A percentile compares a stretch with the other conserved stretches of the same genome.
phyloP scores from a whole-genome alignment of 441 rosid species.

The Raphanus hybrid region DNA sequence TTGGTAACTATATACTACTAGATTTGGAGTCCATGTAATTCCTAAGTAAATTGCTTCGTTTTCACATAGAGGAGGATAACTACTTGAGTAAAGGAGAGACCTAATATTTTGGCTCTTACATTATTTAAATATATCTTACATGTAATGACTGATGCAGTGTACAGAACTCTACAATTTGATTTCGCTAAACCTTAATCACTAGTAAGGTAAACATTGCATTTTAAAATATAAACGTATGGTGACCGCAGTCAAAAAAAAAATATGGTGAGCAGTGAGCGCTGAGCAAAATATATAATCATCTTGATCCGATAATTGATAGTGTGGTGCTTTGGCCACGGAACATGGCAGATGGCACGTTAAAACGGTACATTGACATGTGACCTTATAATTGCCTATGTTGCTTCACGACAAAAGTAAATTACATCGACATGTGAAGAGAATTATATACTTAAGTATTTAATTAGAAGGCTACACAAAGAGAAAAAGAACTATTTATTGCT shows the following conservation, averaged over 20 bases:
- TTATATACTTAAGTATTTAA: not conserved
- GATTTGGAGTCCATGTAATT: not conserved
- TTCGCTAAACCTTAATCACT: no score
- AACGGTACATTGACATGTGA: slow-evolving; percentile 39
- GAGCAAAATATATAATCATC: slow-evolving; percentile 2
- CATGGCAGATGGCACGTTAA: slow-evolving; percentile 38
- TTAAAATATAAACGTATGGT: not conserved
- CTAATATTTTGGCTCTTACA: not conserved
- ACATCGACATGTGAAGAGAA: not conserved
- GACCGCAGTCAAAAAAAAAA: no score
- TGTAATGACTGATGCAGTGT: not conserved
- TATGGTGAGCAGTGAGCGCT: no score
- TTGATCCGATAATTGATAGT: slow-evolving; percentile 13
- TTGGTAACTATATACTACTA: not conserved
- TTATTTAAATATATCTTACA: not conserved
- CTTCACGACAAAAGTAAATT: slow-evolving; percentile 33
- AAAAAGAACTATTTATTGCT: not conserved
- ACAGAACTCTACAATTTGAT: not conserved
- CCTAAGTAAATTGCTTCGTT: not conserved
- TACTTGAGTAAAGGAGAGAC: not conserved
- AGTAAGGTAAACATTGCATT: no score
- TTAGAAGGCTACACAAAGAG: no score
- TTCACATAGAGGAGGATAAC: not conserved
- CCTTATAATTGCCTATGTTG: slow-evolving; percentile 26
- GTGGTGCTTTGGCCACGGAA: slow-evolving; percentile 38